Percentiles rank a stretch among this genome's conserved stretches.
Conservation (phyloP, 345 rosid species). For the Eucalyptus polybractea region DNA sequence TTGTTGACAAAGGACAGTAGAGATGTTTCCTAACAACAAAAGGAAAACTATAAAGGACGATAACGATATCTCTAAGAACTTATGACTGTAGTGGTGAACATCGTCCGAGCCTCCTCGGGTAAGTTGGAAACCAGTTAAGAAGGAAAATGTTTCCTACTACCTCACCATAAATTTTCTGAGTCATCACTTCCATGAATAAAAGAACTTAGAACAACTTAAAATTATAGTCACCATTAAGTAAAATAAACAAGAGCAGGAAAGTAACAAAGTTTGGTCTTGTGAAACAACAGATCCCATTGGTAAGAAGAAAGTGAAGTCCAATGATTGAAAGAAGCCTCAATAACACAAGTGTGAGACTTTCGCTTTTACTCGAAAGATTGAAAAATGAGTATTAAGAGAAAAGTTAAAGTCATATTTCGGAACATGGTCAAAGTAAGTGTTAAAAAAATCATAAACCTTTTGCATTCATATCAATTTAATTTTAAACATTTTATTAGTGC, state of each 20-base stretch:
- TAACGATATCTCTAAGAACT: background rate
- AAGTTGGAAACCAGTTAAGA: background rate
- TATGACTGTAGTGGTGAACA: background rate
- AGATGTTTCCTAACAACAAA: background rate
- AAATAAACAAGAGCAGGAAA: background rate
- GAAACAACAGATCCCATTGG: background rate
- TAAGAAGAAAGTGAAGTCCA: background rate
- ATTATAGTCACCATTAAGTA: background rate
- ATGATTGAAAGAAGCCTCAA: background rate
- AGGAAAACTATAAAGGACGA: background rate
- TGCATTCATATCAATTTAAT: too few relatives aligned
- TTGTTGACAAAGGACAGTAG: background rate
- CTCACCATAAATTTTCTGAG: background rate
- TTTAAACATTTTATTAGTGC: accelerated
- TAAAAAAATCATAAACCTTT: too few relatives aligned
- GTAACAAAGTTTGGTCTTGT: background rate
- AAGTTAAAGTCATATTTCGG: background rate
- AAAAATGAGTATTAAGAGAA: background rate
- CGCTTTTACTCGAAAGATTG: background rate
- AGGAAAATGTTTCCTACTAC: background rate
- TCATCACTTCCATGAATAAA: background rate
- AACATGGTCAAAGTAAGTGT: too few relatives aligned
- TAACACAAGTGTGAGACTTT: background rate
- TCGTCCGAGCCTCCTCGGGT: background rate
- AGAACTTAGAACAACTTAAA: background rate